Evolutionary conservation across 2,329 filamentous ascomycete species (phyloP), one percentile per base, ranked within the genome.

Genomic region (Colletotrichum tofieldiae): DNA sequence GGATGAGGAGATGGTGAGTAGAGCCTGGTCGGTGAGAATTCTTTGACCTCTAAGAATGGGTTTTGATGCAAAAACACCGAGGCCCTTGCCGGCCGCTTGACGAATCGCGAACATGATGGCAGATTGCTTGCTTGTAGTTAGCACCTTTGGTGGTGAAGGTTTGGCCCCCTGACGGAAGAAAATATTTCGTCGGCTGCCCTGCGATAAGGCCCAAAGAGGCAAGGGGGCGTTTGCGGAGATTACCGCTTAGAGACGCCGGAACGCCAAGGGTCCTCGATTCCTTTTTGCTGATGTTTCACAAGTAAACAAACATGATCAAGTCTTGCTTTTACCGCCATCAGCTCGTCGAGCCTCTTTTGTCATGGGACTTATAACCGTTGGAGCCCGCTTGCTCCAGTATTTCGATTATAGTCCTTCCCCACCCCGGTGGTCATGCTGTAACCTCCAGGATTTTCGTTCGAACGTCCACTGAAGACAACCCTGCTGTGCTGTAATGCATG

Each of bases 21-120:
- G 67, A 37, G 71, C 67, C 41, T 56, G 41, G 23, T 73, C 71
- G n/a, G 71, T 49, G 55, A 73, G 67, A 41, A 73, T 71, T 8
- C 67, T 43, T 39, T 55, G 60, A 12, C 71, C 71, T 1, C 23
- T 55, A 41, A 32, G 12, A 41, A 73, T 73, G 9, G 47, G 35
- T n/a, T 52, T 47, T 11, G 56, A 41, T 37, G 71, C 71, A 43
- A 73, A 73, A 18, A 67, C 67, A 14, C 71, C 71, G 41, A 73
- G 67, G 54, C 71, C 71, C 43, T 73, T 73, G 39, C 67, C 71
- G 39, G 51, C 55, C 11, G 67, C 71, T 11, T 71, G 67, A 9
- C 71, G 71, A 6, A 73, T 49, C 5, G 35, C 55, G 16, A 73
- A 73, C 71, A 73, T 73, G 5, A 3, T 5, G 37, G 23, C 14